Base-by-base conservation (phyloP, 2,329 filamentous ascomycete genomes). In the Aspergillus udagawae region DNA sequence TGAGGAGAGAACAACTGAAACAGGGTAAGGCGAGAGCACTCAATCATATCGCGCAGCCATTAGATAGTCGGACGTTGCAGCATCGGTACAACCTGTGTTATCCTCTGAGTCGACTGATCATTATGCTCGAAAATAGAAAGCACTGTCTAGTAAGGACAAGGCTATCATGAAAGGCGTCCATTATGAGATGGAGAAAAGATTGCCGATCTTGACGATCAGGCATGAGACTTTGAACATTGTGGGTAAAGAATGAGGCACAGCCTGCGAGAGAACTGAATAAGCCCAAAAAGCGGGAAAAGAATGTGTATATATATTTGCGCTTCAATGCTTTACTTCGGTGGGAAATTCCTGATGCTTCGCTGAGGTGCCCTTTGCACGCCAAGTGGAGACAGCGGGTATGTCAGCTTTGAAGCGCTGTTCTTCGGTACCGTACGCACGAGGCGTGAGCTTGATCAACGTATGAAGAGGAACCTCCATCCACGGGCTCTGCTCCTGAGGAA, bases 401-500 rank as follows among this genome's bases (percentile, higher is more conserved):
- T 96, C 89, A 7, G 93, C 93, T 72, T 90, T 88, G 70, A 91
- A 90, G 48, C 91, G 84, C 73, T 94, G 85, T 72, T 97, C 91
- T 58, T 96, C 87, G 1, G 94, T 99, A 51, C 90, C 90, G 73
- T 99, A 99, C 7, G 94, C 94, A 60, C 91, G 86, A 2, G 94
- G 94, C 5, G 94, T 97, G 52, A 99, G 82, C 78, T 97, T 97
- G 78, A 99, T 97, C 50, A 99, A 82, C 8, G 91, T 96, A 74
- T 99, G 94, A 60, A 99, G 82, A 6, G 94, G 94, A 8, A 99
- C 94, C 69, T 97, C 93, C 90, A 97, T 96, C 94, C 94, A 99
- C 0, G 94, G 94, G 64, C 90, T 94, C 76, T 91, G 85, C 66
- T 92, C 87, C 75, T 97, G 94, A 54, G 91, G 88, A 68, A 94